Evolutionary conservation across 1,139 yeast genomes (phyloP).

Genomic region (Scheffersomyces segobiensis): DNA sequence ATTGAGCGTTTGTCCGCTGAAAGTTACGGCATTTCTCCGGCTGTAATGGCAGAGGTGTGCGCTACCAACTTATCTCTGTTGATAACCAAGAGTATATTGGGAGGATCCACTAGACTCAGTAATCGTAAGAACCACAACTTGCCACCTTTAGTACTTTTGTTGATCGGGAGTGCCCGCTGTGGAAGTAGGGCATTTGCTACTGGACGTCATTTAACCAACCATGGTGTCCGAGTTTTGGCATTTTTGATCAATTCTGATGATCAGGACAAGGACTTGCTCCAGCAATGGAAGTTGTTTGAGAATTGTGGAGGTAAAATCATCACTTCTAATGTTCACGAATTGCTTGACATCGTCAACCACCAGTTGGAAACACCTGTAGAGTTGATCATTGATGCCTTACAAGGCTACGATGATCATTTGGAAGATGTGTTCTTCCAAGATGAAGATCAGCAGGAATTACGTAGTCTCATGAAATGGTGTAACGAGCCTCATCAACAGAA

Average conservation of each 20-base stretch:
- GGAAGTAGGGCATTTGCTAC: slow-evolving; percentile 79
- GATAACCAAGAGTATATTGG: slow-evolving; percentile 57
- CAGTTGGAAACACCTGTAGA: slow-evolving; percentile 75
- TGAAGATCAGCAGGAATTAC: slow-evolving; percentile 42
- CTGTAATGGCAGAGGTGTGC: slow-evolving; percentile 64
- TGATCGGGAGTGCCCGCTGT: slow-evolving; percentile 72
- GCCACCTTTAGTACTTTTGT: slow-evolving; percentile 72
- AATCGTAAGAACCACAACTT: slow-evolving; percentile 64
- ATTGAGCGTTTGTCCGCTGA: slow-evolving; percentile 64
- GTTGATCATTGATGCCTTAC: slow-evolving; percentile 75
- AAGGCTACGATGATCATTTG: slow-evolving; percentile 76
- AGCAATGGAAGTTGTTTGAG: slow-evolving; percentile 57
- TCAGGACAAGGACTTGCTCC: slow-evolving; percentile 26
- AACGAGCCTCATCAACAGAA: slow-evolving; percentile 50
- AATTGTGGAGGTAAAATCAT: slow-evolving; percentile 45
- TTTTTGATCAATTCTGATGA: slow-evolving; percentile 39
- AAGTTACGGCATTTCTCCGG: slow-evolving; percentile 50
- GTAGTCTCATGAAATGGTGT: slow-evolving; percentile 65
- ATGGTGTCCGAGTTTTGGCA: slow-evolving; percentile 69
- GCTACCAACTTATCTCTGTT: slow-evolving; percentile 67
- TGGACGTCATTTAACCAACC: slow-evolving; percentile 77
- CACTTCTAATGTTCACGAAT: slow-evolving; percentile 31
- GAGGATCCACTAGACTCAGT: slow-evolving; percentile 66
- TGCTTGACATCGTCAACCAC: slow-evolving; percentile 32
- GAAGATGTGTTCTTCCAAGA: slow-evolving; percentile 44